Percentiles rank a stretch among this genome's conserved stretches.
Evolutionary conservation across 768 basidiomycete genomes (phyloP).

Genomic region (Hebeloma cylindrosporum): DNA sequence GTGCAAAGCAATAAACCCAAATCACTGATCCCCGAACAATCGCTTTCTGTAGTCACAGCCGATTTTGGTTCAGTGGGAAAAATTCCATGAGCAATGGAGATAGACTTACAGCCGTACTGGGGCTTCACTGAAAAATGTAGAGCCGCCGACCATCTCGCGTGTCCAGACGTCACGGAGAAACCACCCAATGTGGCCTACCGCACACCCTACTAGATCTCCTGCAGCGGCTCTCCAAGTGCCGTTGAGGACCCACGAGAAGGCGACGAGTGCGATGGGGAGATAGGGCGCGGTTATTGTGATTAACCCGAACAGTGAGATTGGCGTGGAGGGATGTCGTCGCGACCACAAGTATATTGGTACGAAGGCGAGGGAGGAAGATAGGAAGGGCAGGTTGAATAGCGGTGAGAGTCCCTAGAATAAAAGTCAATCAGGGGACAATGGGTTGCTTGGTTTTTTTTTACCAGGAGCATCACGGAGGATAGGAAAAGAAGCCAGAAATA

Average conservation of each 20-base stretch:
- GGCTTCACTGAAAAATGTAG: slow-evolving; percentile 69
- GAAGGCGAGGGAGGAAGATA: slow-evolving; percentile 90
- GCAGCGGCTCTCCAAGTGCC: slow-evolving; percentile 85
- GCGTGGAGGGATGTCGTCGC: slow-evolving; percentile 87
- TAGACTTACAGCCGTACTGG: slow-evolving; percentile 65
- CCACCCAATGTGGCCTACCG: slow-evolving; percentile 85
- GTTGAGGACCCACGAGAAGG: slow-evolving; percentile 79
- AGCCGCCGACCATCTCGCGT: slow-evolving; percentile 82
- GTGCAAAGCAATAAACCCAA: not conserved
- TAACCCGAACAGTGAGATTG: slow-evolving; percentile 94
- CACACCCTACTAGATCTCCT: slow-evolving; percentile 80
- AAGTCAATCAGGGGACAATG: not conserved
- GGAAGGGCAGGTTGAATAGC: slow-evolving; percentile 87
- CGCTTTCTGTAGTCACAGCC: slow-evolving; percentile 57
- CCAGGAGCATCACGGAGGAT: slow-evolving; percentile 83
- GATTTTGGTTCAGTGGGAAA: too few relatives aligned
- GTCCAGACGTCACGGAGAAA: slow-evolving; percentile 85
- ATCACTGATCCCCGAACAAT: slow-evolving; percentile 44
- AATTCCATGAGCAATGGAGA: slow-evolving; percentile 13
- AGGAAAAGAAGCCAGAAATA: slow-evolving; percentile 93
- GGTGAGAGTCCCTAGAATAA: slow-evolving; percentile 69
- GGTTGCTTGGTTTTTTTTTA: slow-evolving; percentile 36
- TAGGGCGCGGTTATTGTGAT: slow-evolving; percentile 96
- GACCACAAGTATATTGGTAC: slow-evolving; percentile 98
- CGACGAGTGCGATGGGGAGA: slow-evolving; percentile 88